Evolutionary conservation across 345 rosid species (phyloP).

Genomic region (Moringa oleifera): DNA sequence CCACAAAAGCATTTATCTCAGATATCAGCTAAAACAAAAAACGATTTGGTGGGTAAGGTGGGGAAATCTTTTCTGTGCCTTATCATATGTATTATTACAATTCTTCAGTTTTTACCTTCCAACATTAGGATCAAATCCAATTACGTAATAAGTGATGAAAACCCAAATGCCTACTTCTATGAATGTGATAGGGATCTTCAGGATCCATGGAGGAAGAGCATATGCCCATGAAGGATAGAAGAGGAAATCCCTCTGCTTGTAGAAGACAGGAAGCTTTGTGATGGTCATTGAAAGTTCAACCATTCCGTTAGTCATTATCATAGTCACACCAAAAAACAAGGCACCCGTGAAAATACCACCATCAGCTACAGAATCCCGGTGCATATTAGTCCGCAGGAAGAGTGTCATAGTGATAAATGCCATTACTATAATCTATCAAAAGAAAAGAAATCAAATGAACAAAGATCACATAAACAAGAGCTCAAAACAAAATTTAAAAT

Average conservation of each 20-base stretch:
- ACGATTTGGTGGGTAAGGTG: too few species aligned
- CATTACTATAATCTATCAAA: conserved; percentile 31
- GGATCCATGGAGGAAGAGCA: conserved; percentile 77
- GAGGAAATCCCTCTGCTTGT: conserved; percentile 69
- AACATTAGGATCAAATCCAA: conserved; percentile 65
- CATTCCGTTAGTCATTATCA: conserved; percentile 63
- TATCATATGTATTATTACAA: too few species aligned
- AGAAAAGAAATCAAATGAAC: conserved; percentile 11
- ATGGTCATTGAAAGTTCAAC: conserved; percentile 75
- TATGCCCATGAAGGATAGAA: conserved; percentile 84
- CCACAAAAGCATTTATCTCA: background rate
- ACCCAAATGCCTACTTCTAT: conserved; percentile 61
- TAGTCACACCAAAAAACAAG: conserved; percentile 45
- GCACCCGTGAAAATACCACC: conserved; percentile 61
- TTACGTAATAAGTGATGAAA: conserved; percentile 58
- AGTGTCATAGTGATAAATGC: conserved; percentile 39
- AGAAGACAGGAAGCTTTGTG: conserved; percentile 77
- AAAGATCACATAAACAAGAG: background rate
- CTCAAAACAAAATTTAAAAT: background rate
- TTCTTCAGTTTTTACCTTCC: conserved; percentile 42
- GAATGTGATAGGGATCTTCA: conserved; percentile 63
- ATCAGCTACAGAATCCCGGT: conserved; percentile 27
- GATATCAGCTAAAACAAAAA: too few species aligned
- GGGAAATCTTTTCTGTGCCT: too few species aligned
- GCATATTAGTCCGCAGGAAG: conserved; percentile 62